These are phyloP conservation scores for Termitomyces heimii DNA, from an alignment of 768 basidiomycete species.

Conservation along the genomic window DNA sequence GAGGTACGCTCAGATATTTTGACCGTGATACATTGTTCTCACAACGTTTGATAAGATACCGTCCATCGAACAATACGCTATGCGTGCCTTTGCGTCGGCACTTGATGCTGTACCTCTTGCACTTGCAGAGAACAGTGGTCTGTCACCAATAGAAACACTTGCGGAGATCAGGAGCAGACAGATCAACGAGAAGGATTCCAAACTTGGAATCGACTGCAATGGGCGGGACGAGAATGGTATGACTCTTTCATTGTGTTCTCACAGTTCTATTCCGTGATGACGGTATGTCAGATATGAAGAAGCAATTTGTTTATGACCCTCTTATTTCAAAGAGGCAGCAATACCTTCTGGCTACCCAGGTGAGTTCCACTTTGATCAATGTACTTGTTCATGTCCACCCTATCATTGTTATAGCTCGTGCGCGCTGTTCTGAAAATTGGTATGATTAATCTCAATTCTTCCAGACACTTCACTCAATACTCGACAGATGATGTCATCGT, in stretches of 20 bases:
- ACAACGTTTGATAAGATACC: slow-evolving; percentile 55
- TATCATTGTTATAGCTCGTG: slow-evolving; percentile 47
- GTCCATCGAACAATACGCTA: slow-evolving; percentile 98
- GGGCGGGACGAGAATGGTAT: slow-evolving; percentile 81
- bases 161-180: slow-evolving; percentile 93
- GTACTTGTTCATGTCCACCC: neutral
- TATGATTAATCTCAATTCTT: slow-evolving; percentile 24
- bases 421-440: slow-evolving; percentile 87
- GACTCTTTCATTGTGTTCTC: slow-evolving; percentile 16
- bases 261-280: neutral
- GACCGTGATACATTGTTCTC: neutral
- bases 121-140: slow-evolving; percentile 94
- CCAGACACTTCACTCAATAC: neutral
- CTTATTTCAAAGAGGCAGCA: slow-evolving; percentile 97
- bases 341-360: slow-evolving; percentile 94
- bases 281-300: slow-evolving; percentile 78
- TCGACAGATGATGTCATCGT: slow-evolving; percentile 14
- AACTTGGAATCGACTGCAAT: slow-evolving; percentile 90
- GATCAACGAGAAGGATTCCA: slow-evolving; percentile 77
- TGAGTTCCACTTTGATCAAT: slow-evolving; percentile 23
- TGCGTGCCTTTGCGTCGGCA: slow-evolving; percentile 97
- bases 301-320: slow-evolving; percentile 95
- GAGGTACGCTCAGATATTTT: slow-evolving; percentile 45
- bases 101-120: slow-evolving; percentile 94
- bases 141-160: slow-evolving; percentile 96